Conservation (phyloP, 805 yeast genomes). For the Schizosaccharomyces japonicus region DNA sequence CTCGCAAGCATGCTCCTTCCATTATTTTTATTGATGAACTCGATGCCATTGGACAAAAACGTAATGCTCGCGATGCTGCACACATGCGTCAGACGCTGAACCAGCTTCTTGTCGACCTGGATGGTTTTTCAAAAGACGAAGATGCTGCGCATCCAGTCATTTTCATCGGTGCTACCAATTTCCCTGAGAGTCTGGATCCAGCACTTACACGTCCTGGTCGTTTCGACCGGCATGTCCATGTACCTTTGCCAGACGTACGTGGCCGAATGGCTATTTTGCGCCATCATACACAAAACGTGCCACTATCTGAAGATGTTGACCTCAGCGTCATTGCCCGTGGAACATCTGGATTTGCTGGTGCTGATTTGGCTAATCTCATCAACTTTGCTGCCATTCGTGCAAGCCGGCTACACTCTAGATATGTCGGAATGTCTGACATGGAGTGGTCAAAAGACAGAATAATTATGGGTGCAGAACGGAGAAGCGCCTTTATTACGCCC, state of each 20-base stretch:
- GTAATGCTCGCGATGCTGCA: slow-evolving; percentile 94
- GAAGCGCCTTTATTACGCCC: slow-evolving; percentile 92
- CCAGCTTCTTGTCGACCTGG: slow-evolving; percentile 84
- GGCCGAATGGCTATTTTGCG: slow-evolving; percentile 82
- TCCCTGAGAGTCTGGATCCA: slow-evolving; percentile 88
- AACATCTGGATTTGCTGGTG: slow-evolving; percentile 96
- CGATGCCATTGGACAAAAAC: slow-evolving; percentile 95
- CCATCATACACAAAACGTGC: slow-evolving; percentile 80
- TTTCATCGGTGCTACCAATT: slow-evolving; percentile 93
- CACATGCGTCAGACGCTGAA: slow-evolving; percentile 92
- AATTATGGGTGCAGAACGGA: slow-evolving; percentile 91
- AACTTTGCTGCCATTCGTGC: slow-evolving; percentile 97
- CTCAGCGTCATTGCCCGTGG: slow-evolving; percentile 82
- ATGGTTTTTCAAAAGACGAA: slow-evolving; percentile 29
- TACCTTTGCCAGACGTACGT: slow-evolving; percentile 90
- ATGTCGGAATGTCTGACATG: slow-evolving; percentile 73
- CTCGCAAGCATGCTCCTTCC: slow-evolving; percentile 87
- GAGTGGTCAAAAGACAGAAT: slow-evolving; percentile 99
- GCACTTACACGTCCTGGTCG: slow-evolving; percentile 97
- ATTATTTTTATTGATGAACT: slow-evolving; percentile 91
- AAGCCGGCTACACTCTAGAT: slow-evolving; percentile 69
- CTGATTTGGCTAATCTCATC: slow-evolving; percentile 81
- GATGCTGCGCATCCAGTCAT: slow-evolving; percentile 26
- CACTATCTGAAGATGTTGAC: slow-evolving; percentile 63
- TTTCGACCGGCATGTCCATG: slow-evolving; percentile 85